phyloP scores from a whole-genome alignment of 2,329 filamentous ascomycete genomes.

The Colletotrichum sp. region DNA sequence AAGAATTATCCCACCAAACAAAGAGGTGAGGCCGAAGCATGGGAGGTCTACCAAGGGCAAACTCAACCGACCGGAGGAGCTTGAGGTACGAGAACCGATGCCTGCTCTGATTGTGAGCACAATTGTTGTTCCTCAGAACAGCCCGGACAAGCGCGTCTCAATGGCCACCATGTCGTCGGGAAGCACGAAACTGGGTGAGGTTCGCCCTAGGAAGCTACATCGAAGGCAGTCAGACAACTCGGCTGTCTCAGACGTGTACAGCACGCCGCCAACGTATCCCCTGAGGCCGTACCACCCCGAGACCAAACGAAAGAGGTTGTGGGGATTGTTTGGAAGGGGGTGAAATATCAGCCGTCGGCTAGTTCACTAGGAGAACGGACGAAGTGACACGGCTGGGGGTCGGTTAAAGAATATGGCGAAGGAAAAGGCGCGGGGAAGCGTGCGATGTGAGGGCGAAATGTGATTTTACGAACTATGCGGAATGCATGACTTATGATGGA shows the following conservation, averaged over 20 bases:
- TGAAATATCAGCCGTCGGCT: background rate
- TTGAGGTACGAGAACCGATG: background rate
- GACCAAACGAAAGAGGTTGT: background rate
- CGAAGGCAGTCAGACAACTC: background rate
- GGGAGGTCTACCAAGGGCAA: background rate
- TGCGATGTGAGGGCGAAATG: background rate
- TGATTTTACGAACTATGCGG: background rate
- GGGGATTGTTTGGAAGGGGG: conserved; percentile 3
- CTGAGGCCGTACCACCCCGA: conserved; percentile 2
- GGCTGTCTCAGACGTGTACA: background rate
- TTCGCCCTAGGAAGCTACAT: conserved; percentile 21
- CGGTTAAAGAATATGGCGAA: background rate
- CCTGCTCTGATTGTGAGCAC: background rate
- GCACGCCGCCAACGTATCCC: conserved; percentile 6
- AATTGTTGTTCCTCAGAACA: background rate
- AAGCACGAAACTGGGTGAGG: conserved; percentile 52
- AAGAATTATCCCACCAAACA: background rate
- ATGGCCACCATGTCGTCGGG: conserved; percentile 44
- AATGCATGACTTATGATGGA: background rate
- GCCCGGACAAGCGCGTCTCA: conserved; percentile 25
- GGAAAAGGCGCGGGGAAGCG: background rate
- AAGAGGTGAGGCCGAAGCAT: background rate
- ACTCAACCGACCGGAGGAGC: background rate
- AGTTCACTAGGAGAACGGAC: background rate
- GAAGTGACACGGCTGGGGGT: background rate